A percentile compares a stretch with the other conserved stretches of the same genome.
Evolutionary conservation across 352 stramenopile species (phyloP).

Genomic region (Phytopythium cucurbitacearum): DNA sequence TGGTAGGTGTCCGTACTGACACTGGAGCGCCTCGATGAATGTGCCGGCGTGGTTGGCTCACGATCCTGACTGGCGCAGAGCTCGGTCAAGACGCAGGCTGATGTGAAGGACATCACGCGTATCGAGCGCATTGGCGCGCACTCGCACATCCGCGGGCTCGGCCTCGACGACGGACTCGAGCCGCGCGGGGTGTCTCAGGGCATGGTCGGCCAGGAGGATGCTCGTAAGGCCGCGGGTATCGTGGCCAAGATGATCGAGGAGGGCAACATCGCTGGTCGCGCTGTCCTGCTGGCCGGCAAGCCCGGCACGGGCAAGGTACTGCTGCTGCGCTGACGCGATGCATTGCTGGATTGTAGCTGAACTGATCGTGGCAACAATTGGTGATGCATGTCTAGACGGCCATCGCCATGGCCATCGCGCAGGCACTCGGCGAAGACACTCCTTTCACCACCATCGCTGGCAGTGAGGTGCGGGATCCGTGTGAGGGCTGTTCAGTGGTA

Average conservation of each 20-base stretch:
- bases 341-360: background rate
- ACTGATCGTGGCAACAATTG: background rate
- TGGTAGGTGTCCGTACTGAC: background rate
- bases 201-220: conserved; percentile 96
- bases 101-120: conserved; percentile 96
- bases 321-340: no score
- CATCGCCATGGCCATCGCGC: conserved; percentile 97
- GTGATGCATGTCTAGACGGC: conserved; percentile 72
- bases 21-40: background rate
- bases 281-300: conserved; percentile 95
- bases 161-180: conserved; percentile 97
- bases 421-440: conserved; percentile 97
- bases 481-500: background rate
- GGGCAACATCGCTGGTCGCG: conserved; percentile 96
- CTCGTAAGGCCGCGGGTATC: conserved; percentile 92
- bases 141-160: conserved; percentile 98
- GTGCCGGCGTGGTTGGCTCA: no score
- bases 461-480: conserved; percentile 65
- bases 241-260: conserved; percentile 99
- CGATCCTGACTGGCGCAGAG: background rate
- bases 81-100: conserved; percentile 73
- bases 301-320: conserved; percentile 92
- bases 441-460: conserved; percentile 98
- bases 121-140: conserved; percentile 99
- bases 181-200: conserved; percentile 91